Evolutionary conservation across 306 rosid genomes (phyloP).

Genomic region (Lathyrus oleraceus): DNA sequence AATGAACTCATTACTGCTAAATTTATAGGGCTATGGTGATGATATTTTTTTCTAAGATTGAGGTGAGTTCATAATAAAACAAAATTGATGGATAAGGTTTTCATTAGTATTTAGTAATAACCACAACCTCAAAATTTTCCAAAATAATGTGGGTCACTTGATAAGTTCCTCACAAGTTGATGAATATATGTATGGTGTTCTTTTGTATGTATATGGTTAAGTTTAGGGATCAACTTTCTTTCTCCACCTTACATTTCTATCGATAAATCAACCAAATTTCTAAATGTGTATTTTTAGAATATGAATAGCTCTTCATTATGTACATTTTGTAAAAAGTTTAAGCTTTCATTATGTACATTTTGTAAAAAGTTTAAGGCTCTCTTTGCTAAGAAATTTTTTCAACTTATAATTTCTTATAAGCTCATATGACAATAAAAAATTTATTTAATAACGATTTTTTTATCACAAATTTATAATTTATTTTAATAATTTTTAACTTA

Average conservation of each 20-base stretch:
- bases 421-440: no score
- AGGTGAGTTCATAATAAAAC: not conserved
- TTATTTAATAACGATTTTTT: no score
- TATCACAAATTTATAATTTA: no score
- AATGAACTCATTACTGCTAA: not conserved
- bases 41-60: conserved; percentile 3
- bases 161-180: not conserved
- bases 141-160: conserved; percentile 5
- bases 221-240: not conserved
- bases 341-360: no score
- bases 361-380: no score
- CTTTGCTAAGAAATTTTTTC: no score
- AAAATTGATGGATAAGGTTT: conserved; percentile 39
- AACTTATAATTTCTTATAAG: no score
- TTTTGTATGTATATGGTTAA: conserved; percentile 1
- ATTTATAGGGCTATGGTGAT: conserved; percentile 25
- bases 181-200: not conserved
- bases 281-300: not conserved
- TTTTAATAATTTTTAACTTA: no score
- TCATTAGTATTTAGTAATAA: not conserved
- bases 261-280: not conserved
- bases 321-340: no score
- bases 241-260: not conserved
- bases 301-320: no score
- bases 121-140: conserved; percentile 19